Percentiles rank a stretch among this genome's conserved stretches.
Conservation (phyloP, 495 filamentous ascomycete species). For the Penicillium tannophilum region DNA sequence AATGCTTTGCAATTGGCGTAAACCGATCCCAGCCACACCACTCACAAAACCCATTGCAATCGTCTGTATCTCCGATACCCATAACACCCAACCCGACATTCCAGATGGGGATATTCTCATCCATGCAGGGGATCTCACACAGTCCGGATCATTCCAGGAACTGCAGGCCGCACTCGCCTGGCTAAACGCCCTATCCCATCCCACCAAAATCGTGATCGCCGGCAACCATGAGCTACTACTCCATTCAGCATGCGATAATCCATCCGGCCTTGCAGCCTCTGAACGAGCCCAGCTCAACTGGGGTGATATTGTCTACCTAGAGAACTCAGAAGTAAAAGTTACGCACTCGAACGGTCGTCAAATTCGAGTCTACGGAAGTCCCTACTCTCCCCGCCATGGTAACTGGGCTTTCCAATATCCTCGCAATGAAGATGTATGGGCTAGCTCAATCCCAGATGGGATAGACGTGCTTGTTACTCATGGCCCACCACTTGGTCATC, state of each 20-base stretch:
- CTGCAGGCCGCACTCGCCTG: constrained; percentile 67
- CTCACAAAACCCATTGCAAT: constrained; percentile 18
- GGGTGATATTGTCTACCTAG: constrained; percentile 52
- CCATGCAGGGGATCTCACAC: constrained; percentile 75
- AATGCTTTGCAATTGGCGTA: constrained; percentile 20
- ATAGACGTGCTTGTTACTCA: constrained; percentile 80
- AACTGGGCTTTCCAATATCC: constrained; percentile 55
- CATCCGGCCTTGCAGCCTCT: constrained; percentile 9
- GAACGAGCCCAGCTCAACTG: constrained; percentile 39
- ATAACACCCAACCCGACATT: constrained; percentile 59
- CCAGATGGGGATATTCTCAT: constrained; percentile 73
- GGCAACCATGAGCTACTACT: constrained; percentile 76
- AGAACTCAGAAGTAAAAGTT: constrained; percentile 47
- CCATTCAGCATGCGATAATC: constrained; percentile 43
- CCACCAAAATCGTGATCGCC: constrained; percentile 66
- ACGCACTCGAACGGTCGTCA: constrained; percentile 52
- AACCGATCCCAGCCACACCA: constrained; percentile 17
- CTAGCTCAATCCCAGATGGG: constrained; percentile 55
- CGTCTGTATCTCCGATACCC: constrained; percentile 74
- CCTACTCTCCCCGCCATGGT: constrained; percentile 52
- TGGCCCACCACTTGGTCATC: constrained; percentile 57
- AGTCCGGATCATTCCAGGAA: constrained; percentile 58
- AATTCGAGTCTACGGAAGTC: constrained; percentile 57
- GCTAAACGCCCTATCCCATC: constrained; percentile 60
- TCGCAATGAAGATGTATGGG: constrained; percentile 28